Conservation (phyloP, 139 green algal species). For the Tetradesmus obliquus region DNA sequence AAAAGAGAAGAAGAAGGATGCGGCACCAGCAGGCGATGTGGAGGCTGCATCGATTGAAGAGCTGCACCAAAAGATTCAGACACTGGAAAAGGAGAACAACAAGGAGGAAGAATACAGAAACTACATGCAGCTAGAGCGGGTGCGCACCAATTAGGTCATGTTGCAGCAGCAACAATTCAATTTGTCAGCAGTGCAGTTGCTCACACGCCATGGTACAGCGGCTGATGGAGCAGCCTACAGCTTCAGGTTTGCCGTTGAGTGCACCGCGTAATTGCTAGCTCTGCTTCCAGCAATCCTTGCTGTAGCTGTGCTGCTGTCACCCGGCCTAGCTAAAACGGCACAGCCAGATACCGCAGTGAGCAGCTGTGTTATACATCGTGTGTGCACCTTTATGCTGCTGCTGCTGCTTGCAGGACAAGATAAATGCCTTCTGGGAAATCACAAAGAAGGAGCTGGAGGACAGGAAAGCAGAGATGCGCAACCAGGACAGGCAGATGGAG, state of each 20-base stretch:
- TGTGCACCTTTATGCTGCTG: not conserved
- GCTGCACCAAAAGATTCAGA: conserved; percentile 79
- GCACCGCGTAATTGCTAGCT: too few species aligned
- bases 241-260: too few species aligned
- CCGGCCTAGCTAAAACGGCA: too few species aligned
- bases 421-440: conserved; percentile 94
- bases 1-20: conserved; percentile 72
- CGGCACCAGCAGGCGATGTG: conserved; percentile 60
- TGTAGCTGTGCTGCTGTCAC: too few species aligned
- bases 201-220: not conserved
- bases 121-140: conserved; percentile 94
- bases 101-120: conserved; percentile 92
- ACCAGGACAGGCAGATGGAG: conserved; percentile 92
- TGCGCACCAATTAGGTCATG: conserved; percentile 39
- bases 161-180: not conserved
- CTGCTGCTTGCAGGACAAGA: conserved; percentile 85
- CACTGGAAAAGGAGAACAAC: conserved; percentile 88
- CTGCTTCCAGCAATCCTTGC: too few species aligned
- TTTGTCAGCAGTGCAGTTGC: not conserved
- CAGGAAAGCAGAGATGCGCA: conserved; percentile 80
- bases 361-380: not conserved
- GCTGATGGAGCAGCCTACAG: too few species aligned
- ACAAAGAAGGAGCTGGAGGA: conserved; percentile 92
- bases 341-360: not conserved
- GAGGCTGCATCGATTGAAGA: conserved; percentile 82